Conservation (phyloP, 805 yeast genomes). For the Alloascoidea hylecoeti region DNA sequence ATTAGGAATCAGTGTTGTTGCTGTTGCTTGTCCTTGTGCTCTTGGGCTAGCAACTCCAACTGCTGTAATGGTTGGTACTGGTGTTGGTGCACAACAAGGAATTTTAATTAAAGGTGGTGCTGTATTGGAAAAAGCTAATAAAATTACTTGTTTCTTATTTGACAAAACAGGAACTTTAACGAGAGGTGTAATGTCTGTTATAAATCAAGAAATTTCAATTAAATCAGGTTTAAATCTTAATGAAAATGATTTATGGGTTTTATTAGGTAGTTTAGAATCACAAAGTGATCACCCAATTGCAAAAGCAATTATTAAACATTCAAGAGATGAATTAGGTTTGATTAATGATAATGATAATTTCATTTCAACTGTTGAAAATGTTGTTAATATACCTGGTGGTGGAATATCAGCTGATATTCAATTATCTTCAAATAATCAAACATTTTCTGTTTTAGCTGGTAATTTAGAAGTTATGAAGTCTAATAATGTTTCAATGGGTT, state of each 20-base stretch:
- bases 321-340: slow-evolving; percentile 10
- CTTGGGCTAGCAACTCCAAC: slow-evolving; percentile 96
- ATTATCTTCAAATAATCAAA: slow-evolving; percentile 1
- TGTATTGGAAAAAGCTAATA: slow-evolving; percentile 59
- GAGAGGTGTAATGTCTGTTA: slow-evolving; percentile 57
- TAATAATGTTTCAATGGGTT: background rate
- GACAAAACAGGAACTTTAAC: slow-evolving; percentile 97
- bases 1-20: slow-evolving; percentile 81
- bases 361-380: slow-evolving; percentile 8
- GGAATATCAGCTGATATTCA: slow-evolving; percentile 19
- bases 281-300: slow-evolving; percentile 87
- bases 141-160: slow-evolving; percentile 55
- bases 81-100: slow-evolving; percentile 85
- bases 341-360: slow-evolving; percentile 2
- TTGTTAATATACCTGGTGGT: slow-evolving; percentile 21
- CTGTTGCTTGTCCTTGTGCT: slow-evolving; percentile 98
- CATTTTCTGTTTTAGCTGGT: background rate
- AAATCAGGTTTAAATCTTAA: background rate
- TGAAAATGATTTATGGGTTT: slow-evolving; percentile 30
- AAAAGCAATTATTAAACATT: slow-evolving; percentile 38
- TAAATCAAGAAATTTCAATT: slow-evolving; percentile 5
- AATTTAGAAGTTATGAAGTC: background rate
- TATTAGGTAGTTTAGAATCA: slow-evolving; percentile 45
- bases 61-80: slow-evolving; percentile 98
- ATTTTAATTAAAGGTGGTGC: slow-evolving; percentile 90